A percentile compares a stretch with the other conserved stretches of the same genome.
phyloP scores from a whole-genome alignment of 139 green algal species.

The Nannochloris sp. region DNA sequence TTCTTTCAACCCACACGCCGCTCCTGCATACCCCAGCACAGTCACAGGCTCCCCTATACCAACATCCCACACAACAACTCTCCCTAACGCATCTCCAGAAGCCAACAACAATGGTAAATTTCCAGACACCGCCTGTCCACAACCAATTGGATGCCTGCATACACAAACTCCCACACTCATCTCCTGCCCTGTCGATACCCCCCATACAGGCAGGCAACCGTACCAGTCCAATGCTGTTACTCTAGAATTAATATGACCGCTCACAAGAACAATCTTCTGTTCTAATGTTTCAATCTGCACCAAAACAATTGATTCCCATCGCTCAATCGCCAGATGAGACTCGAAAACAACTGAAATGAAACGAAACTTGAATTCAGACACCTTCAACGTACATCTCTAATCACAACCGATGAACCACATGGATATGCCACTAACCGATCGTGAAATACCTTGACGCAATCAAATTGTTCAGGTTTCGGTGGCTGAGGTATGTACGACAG shows the following conservation, averaged over 20 bases:
- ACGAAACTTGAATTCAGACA: background rate
- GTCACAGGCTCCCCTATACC: constrained; percentile 24
- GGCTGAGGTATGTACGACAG: background rate
- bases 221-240: constrained; percentile 65
- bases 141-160: constrained; percentile 2
- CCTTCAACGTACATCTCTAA: constrained; percentile 39
- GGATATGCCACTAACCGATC: constrained; percentile 59
- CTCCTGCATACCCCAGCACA: constrained; percentile 40
- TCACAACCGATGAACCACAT: constrained; percentile 35
- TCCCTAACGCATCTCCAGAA: constrained; percentile 57
- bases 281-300: constrained; percentile 42
- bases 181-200: background rate
- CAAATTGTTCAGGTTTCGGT: background rate
- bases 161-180: background rate
- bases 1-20: background rate
- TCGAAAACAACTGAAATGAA: background rate
- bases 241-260: constrained; percentile 9
- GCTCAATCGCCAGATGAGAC: background rate
- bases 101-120: constrained; percentile 42
- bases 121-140: background rate
- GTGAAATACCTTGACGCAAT: background rate
- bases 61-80: constrained; percentile 70
- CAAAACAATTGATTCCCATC: background rate
- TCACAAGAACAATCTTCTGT: background rate
- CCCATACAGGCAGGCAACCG: background rate